phyloP scores from a whole-genome alignment of 306 rosid genomes.

The Vicia faba region DNA sequence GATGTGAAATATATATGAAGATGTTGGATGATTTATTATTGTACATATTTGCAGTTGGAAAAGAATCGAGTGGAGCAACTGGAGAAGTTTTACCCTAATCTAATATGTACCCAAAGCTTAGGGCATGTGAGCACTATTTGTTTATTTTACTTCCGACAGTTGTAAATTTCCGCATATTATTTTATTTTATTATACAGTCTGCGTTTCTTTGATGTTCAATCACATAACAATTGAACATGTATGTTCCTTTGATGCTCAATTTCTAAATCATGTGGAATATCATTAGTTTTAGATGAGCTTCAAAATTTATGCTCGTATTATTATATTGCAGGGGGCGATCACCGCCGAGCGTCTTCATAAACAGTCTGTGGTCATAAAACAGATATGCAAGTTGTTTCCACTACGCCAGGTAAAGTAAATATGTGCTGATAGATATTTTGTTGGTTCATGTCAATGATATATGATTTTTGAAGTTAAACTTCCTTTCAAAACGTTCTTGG shows the following conservation, averaged over 20 bases:
- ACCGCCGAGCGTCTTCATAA: constrained; percentile 91
- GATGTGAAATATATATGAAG: constrained; percentile 19
- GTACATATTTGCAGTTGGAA: constrained; percentile 65
- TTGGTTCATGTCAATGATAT: constrained; percentile 16
- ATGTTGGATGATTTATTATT: constrained; percentile 35
- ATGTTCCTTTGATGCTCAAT: constrained; percentile 20
- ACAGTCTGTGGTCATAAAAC: constrained; percentile 86
- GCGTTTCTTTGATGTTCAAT: constrained; percentile 25
- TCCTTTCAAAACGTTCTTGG: not conserved
- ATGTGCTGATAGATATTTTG: constrained; percentile 7
- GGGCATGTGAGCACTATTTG: constrained; percentile 72
- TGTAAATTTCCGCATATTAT: constrained; percentile 27
- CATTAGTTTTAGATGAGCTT: constrained; percentile 19
- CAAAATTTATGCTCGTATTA: constrained; percentile 32
- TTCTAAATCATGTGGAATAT: constrained; percentile 16
- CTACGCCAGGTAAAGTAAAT: constrained; percentile 73
- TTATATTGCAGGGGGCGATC: constrained; percentile 77
- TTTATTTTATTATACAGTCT: constrained; percentile 6
- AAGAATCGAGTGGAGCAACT: constrained; percentile 79
- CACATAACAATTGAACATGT: constrained; percentile 16
- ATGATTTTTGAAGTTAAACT: not conserved
- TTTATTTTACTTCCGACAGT: constrained; percentile 27
- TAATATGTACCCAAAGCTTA: constrained; percentile 86
- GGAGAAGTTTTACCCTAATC: constrained; percentile 86
- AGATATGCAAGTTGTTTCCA: constrained; percentile 90